Percentiles rank a stretch among this genome's conserved stretches.
Evolutionary conservation across 805 yeast species (phyloP).

Genomic region (Metschnikowia matae): DNA sequence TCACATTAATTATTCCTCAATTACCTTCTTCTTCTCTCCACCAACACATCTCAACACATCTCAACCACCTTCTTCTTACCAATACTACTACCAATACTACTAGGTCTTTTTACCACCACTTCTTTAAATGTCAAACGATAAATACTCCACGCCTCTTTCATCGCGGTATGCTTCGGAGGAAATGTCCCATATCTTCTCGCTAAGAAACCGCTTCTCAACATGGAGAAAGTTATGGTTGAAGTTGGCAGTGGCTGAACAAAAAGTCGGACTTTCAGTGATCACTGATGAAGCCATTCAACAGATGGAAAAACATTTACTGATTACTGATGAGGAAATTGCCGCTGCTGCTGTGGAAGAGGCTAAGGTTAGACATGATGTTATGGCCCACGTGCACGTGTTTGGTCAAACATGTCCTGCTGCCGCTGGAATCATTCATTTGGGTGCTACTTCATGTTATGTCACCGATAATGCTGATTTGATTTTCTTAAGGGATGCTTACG

Average conservation of each 20-base stretch:
- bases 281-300: conserved; percentile 89
- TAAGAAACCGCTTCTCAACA: conserved; percentile 91
- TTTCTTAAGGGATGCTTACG: conserved; percentile 94
- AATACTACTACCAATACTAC: too few species aligned
- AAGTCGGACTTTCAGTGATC: conserved; percentile 79
- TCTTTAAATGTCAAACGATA: conserved; percentile 48
- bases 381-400: conserved; percentile 97
- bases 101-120: too few species aligned
- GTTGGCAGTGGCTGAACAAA: conserved; percentile 92
- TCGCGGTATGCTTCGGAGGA: conserved; percentile 97
- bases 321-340: conserved; percentile 90
- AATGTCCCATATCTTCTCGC: conserved; percentile 89
- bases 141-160: conserved; percentile 88
- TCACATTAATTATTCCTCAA: too few species aligned
- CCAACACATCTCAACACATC: too few species aligned
- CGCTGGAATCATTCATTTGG: conserved; percentile 95
- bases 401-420: conserved; percentile 93
- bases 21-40: too few species aligned
- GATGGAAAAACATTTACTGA: conserved; percentile 70
- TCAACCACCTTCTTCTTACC: too few species aligned
- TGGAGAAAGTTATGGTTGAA: conserved; percentile 98
- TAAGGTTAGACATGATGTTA: conserved; percentile 96
- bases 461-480: conserved; percentile 98
- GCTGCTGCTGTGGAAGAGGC: conserved; percentile 92
- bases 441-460: conserved; percentile 97